Conservation (phyloP, 129 eudicot genomes). For the Lonicera japonica region DNA sequence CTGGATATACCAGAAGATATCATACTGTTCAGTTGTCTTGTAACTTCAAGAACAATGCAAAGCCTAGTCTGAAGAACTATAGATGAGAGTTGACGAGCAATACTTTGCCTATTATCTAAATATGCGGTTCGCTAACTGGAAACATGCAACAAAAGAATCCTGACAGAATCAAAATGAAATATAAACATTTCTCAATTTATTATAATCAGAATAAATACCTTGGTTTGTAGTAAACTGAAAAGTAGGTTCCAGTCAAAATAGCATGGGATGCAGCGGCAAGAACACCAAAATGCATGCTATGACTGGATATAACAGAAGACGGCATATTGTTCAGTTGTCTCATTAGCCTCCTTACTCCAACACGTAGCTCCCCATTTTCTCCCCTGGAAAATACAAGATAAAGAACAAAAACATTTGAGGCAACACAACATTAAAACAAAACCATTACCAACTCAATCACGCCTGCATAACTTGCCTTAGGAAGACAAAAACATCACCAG, state of each 20-base stretch:
- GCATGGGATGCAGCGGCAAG: constrained; percentile 99
- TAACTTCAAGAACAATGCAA: no score
- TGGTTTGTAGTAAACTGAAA: constrained; percentile 85
- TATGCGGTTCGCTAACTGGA: no score
- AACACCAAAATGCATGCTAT: constrained; percentile 95
- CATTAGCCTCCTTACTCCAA: constrained; percentile 90
- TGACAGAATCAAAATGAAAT: no score
- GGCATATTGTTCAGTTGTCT: constrained; percentile 83
- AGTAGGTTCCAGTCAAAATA: constrained; percentile 67
- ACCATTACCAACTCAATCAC: background rate
- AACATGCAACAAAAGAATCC: no score
- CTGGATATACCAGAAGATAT: constrained; percentile 95
- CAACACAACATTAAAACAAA: background rate
- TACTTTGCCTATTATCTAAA: no score
- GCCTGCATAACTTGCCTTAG: constrained; percentile 45
- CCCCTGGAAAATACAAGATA: constrained; percentile 44
- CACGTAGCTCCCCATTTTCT: constrained; percentile 82
- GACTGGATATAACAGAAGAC: constrained; percentile 92
- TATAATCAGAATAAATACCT: constrained; percentile 36
- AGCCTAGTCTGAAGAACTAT: no score
- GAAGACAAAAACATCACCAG: constrained; percentile 96
- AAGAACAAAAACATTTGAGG: background rate
- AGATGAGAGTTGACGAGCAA: no score
- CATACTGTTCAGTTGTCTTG: constrained; percentile 69
- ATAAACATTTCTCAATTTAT: no score